Evolutionary conservation across 2,329 filamentous ascomycete species (phyloP).

Genomic region (Apiospora pterosperma): DNA sequence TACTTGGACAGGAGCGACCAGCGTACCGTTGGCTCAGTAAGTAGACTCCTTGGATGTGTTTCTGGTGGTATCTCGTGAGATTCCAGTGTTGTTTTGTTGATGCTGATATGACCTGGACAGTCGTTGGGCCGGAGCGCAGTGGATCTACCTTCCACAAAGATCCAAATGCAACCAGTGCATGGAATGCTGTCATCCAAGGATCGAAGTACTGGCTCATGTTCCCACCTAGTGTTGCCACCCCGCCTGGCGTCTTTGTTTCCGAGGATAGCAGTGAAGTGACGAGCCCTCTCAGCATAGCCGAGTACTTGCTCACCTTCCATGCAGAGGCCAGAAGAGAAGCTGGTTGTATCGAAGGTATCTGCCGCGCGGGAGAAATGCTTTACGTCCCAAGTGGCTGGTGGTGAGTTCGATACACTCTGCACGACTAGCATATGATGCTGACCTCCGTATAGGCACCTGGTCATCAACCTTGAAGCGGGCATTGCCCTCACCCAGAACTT

Average conservation of each 20-base stretch:
- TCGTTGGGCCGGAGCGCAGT: constrained; percentile 81
- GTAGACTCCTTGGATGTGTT: not conserved
- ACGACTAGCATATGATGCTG: not conserved
- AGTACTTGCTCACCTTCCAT: constrained; percentile 92
- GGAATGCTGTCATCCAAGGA: constrained; percentile 71
- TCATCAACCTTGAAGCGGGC: constrained; percentile 80
- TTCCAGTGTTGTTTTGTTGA: not conserved
- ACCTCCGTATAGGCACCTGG: constrained; percentile 59
- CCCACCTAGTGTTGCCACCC: constrained; percentile 64
- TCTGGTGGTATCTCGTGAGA: not conserved
- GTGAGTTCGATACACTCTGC: constrained; percentile 1
- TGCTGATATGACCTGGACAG: not conserved
- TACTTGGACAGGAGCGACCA: constrained; percentile 74
- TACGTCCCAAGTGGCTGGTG: constrained; percentile 96
- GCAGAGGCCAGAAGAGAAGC: constrained; percentile 71
- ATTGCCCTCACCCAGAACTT: constrained; percentile 96
- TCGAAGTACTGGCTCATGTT: constrained; percentile 99
- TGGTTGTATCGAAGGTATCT: constrained; percentile 84
- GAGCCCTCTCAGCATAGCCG: constrained; percentile 89
- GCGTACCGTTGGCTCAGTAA: constrained; percentile 81
- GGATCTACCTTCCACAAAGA: constrained; percentile 95
- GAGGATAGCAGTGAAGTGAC: constrained; percentile 91
- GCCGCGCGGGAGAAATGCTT: constrained; percentile 77
- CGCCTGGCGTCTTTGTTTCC: constrained; percentile 88
- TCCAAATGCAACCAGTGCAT: constrained; percentile 67